Evolutionary conservation across 441 rosid genomes (phyloP).

Genomic region (Populus hybrid): DNA sequence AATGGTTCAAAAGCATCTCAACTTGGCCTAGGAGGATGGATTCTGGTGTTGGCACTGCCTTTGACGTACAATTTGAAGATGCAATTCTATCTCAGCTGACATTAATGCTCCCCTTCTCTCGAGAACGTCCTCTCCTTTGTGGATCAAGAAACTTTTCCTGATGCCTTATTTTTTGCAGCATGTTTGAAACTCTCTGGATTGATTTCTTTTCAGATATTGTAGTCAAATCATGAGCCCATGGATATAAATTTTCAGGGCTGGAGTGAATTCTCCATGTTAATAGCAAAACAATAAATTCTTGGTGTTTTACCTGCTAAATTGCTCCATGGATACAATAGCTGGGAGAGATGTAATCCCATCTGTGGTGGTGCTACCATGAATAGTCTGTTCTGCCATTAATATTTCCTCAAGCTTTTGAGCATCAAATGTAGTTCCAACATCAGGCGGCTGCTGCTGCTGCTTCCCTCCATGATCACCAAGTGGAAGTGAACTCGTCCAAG

Average conservation of each 20-base stretch:
- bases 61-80: constrained; percentile 16
- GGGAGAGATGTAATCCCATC: constrained; percentile 66
- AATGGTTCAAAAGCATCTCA: constrained; percentile 21
- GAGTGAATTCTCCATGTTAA: neutral
- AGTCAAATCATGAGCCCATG: neutral
- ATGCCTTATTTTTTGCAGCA: too few relatives aligned
- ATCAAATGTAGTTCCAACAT: constrained; percentile 37
- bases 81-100: constrained; percentile 9
- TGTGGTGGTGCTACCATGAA: constrained; percentile 42
- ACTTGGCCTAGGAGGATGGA: constrained; percentile 32
- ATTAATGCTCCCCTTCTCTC: too few relatives aligned
- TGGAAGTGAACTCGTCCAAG: constrained; percentile 60
- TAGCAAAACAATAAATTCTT: neutral
- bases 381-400: constrained; percentile 70
- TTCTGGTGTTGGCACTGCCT: constrained; percentile 24
- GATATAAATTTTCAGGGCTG: neutral
- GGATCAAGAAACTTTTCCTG: too few relatives aligned
- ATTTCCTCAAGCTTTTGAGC: constrained; percentile 59
- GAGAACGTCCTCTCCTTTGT: too few relatives aligned
- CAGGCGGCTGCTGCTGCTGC: constrained; percentile 22
- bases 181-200: neutral
- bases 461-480: constrained; percentile 48
- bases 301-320: constrained; percentile 81
- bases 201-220: too few relatives aligned
- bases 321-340: constrained; percentile 82